phyloP scores from a whole-genome alignment of 73 alveolate species.

The Stentor roeselii region DNA sequence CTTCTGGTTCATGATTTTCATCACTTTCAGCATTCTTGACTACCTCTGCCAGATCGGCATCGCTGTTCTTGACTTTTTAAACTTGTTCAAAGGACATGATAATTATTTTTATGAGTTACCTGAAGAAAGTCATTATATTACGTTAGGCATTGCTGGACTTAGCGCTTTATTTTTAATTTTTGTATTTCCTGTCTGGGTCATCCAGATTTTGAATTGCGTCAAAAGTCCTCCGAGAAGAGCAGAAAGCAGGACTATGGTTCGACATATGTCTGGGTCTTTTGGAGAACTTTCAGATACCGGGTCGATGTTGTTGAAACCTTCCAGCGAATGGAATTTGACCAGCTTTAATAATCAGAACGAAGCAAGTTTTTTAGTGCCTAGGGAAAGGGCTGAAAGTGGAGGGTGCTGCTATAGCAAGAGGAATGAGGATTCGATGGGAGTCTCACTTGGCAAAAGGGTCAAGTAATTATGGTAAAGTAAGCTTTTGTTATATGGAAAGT shows the following conservation, averaged over 20 bases:
- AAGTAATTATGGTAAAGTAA: too few relatives aligned
- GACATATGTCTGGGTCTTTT: neutral
- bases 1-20: constrained; percentile 4
- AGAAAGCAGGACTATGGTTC: neutral
- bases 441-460: too few relatives aligned
- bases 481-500: too few relatives aligned
- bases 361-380: neutral
- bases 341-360: neutral
- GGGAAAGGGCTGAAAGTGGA: neutral
- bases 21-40: neutral
- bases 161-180: neutral
- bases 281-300: constrained; percentile 8
- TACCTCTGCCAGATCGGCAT: neutral
- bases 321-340: neutral
- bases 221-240: neutral
- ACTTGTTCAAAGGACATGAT: neutral
- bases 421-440: neutral
- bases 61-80: neutral
- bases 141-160: neutral
- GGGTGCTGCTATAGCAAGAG: neutral
- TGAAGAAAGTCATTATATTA: neutral
- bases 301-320: neutral
- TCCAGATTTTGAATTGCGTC: neutral
- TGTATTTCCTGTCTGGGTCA: neutral
- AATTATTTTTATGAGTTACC: neutral